phyloP scores from a whole-genome alignment of 352 stramenopile species.

The Phytophthora litchii region DNA sequence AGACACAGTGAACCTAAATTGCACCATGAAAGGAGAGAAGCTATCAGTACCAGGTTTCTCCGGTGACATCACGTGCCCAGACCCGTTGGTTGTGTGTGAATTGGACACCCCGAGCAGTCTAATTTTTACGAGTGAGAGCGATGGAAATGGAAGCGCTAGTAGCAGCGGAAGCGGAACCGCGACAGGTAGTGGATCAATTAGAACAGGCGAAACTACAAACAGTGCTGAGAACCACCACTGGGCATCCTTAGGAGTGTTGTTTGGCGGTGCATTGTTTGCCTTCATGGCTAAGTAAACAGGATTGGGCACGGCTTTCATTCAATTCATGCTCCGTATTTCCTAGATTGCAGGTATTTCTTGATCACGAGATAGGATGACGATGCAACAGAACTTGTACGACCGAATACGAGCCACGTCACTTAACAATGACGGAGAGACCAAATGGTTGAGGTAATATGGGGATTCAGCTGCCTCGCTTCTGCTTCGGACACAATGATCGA shows the following conservation, averaged over 20 bases:
- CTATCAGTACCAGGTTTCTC: constrained; percentile 54
- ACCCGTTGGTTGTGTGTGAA: constrained; percentile 64
- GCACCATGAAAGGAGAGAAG: constrained; percentile 44
- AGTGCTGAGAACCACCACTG: not conserved
- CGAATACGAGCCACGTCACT: no score
- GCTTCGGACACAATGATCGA: not conserved
- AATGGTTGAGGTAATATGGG: not conserved
- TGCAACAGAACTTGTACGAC: no score
- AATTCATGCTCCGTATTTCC: not conserved
- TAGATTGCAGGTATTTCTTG: no score
- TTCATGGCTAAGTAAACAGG: not conserved
- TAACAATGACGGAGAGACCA: no score
- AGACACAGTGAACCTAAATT: constrained; percentile 44
- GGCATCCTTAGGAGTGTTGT: not conserved
- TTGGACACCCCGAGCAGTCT: constrained; percentile 5
- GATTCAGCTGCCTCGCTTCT: not conserved
- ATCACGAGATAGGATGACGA: no score
- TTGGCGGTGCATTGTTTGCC: constrained; percentile 7
- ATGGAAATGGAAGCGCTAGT: constrained; percentile 8
- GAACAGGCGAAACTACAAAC: constrained; percentile 4
- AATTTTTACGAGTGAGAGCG: constrained; percentile 1
- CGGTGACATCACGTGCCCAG: constrained; percentile 63
- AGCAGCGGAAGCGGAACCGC: not conserved
- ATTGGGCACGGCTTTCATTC: not conserved
- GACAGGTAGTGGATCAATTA: not conserved